Evolutionary conservation across 805 yeast species (phyloP).

Genomic region (Myxozyma kluyveri): DNA sequence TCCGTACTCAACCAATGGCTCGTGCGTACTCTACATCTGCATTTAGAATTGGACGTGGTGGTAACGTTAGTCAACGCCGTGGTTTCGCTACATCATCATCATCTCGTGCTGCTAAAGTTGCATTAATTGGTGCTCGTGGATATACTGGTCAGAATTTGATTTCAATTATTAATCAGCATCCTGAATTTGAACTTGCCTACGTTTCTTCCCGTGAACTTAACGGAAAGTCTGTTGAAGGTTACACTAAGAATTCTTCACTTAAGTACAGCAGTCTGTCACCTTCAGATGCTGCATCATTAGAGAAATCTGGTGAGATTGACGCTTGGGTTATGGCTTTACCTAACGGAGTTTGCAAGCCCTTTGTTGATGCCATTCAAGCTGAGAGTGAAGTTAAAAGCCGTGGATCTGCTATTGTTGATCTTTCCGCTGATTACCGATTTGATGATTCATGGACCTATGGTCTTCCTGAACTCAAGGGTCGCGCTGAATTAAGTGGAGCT

Average conservation of each 20-base stretch:
- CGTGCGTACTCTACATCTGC: constrained; percentile 1
- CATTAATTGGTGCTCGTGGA: constrained; percentile 97
- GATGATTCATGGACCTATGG: constrained; percentile 95
- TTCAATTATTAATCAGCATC: constrained; percentile 80
- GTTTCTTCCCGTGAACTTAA: constrained; percentile 93
- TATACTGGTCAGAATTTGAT: constrained; percentile 93
- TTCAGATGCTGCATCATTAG: constrained; percentile 80
- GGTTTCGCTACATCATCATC: constrained; percentile 45
- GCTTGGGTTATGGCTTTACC: constrained; percentile 99
- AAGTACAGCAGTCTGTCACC: constrained; percentile 82
- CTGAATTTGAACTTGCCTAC: constrained; percentile 80
- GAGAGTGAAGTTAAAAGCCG: constrained; percentile 51
- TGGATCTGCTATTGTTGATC: constrained; percentile 58
- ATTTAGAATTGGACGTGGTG: neutral
- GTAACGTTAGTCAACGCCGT: neutral
- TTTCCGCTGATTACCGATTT: constrained; percentile 95
- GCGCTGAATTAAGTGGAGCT: constrained; percentile 62
- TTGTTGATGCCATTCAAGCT: constrained; percentile 44
- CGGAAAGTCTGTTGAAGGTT: constrained; percentile 84
- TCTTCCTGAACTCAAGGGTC: constrained; percentile 81
- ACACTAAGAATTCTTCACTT: constrained; percentile 57
- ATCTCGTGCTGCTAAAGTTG: constrained; percentile 60
- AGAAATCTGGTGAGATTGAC: constrained; percentile 74
- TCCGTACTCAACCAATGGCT: neutral
- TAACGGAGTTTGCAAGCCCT: constrained; percentile 83